phyloP scores from a whole-genome alignment of 2,329 filamentous ascomycete species.

The Scopulariopsis brevicaulis region DNA sequence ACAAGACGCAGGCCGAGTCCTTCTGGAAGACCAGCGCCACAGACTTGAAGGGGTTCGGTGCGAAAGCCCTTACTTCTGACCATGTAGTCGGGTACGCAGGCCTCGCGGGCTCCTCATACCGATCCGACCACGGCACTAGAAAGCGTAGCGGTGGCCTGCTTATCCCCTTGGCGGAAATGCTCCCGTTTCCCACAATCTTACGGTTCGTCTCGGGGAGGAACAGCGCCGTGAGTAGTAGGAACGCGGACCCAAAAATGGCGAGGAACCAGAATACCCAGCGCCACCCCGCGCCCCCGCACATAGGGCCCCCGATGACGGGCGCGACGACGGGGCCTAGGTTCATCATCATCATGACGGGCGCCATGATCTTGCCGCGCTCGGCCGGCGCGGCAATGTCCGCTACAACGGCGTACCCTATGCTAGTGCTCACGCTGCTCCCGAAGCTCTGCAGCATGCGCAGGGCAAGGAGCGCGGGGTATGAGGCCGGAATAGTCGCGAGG shows the following conservation, averaged over 20 bases:
- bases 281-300: conserved; percentile 48
- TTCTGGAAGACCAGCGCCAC: too few species aligned
- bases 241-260: conserved; percentile 31
- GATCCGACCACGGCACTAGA: too few species aligned
- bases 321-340: conserved; percentile 13
- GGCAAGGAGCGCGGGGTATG: conserved; percentile 36
- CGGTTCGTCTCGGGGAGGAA: conserved; percentile 42
- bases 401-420: conserved; percentile 45
- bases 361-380: conserved; percentile 50
- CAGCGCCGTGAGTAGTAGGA: conserved; percentile 34
- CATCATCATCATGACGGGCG: background rate
- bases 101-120: too few species aligned
- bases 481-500: conserved; percentile 35
- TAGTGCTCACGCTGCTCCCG: conserved; percentile 47
- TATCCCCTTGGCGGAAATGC: background rate
- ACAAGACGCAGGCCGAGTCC: too few species aligned
- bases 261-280: conserved; percentile 52
- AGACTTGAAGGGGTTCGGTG: too few species aligned
- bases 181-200: conserved; percentile 44
- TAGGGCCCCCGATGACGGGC: conserved; percentile 46
- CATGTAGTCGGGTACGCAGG: too few species aligned
- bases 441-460: conserved; percentile 45
- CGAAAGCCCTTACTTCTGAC: too few species aligned
- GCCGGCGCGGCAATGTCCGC: conserved; percentile 51
- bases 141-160: too few species aligned